phyloP scores from a whole-genome alignment of 345 rosid genomes.

The Brassica rapa region DNA sequence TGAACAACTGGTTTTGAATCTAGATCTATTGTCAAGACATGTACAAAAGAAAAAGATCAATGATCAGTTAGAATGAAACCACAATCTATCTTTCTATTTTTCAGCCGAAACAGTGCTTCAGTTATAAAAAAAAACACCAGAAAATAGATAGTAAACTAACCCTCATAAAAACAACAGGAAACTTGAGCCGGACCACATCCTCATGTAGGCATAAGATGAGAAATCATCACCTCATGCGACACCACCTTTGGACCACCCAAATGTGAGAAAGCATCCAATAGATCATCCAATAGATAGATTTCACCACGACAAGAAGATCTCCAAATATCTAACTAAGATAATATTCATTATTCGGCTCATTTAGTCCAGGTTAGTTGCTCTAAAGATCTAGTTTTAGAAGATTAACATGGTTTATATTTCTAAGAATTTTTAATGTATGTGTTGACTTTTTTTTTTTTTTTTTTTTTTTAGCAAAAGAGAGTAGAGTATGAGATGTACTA shows the following conservation, averaged over 20 bases:
- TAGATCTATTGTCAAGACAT: slow-evolving; percentile 23
- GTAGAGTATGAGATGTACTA: no score
- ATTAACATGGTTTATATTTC: no score
- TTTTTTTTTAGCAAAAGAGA: no score
- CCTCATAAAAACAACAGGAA: not conserved
- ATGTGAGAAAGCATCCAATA: slow-evolving; percentile 1
- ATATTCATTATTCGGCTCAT: not conserved
- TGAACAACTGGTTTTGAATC: slow-evolving; percentile 19
- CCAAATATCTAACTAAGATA: not conserved
- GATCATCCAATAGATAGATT: not conserved
- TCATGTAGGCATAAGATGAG: slow-evolving; percentile 10
- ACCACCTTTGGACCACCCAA: slow-evolving; percentile 34
- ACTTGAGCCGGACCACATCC: slow-evolving; percentile 20
- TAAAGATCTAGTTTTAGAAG: no score
- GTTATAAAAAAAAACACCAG: not conserved
- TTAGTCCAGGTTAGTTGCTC: no score
- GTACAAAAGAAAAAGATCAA: not conserved
- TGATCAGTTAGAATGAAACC: not conserved
- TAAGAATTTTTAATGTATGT: no score
- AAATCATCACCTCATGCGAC: slow-evolving; percentile 35
- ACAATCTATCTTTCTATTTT: slow-evolving; percentile 1
- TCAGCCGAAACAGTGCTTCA: not conserved
- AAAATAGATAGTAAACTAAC: not conserved
- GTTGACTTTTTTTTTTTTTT: no score
- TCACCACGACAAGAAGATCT: slow-evolving; percentile 1